Base-by-base conservation (phyloP, 495 filamentous ascomycete species). In the Hyaloscypha variabilis region DNA sequence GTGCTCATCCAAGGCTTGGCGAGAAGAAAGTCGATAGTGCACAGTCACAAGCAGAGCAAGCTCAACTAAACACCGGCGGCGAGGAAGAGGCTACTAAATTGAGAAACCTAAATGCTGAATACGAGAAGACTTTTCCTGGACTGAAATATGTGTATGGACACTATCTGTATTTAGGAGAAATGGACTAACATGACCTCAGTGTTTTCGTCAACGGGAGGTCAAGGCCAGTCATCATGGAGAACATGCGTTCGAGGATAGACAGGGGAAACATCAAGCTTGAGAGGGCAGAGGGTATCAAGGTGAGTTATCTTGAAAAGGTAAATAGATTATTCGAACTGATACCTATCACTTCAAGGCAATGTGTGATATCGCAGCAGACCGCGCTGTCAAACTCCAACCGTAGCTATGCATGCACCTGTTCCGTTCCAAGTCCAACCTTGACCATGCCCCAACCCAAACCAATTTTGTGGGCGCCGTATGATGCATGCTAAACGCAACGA, bases 201-300 rank as follows among this genome's bases (percentile, higher is more conserved):
- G 87, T 92, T 8, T 99, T 96, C 77, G 95, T 97, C 60, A 93
- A 97, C 78, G 93, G 93, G 23, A 83, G 93, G 67, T 79, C 82
- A 64, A 82, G 92, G 52, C 78, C 80, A 24, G 82, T 84, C 63
- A 90, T 99, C 49, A 91, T 97, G 89, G 82, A 85, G 62, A 90
- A 97, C 75, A 97, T 97, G 91, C 80, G 85, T 58, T 72, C 80
- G 65, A 82, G 95, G 63, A 97, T 97, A 74, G 84, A 80, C 21
- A 81, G 88, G 63, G 86, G 83, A 10, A 83, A 96, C 76, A 73
- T 85, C 34, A 79, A 85, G 60, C 77, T 74, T 17, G 95, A 97
- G 76, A 84, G 91, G 67, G 73, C 74, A 67, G 92, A 90, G 70
- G 92, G 84, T 25, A 91, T 97, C 63, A 83, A 90, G 84, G 92